Evolutionary conservation across 176 grass and related monocot species (phyloP).

Genomic region (Elymus sibiricus): DNA sequence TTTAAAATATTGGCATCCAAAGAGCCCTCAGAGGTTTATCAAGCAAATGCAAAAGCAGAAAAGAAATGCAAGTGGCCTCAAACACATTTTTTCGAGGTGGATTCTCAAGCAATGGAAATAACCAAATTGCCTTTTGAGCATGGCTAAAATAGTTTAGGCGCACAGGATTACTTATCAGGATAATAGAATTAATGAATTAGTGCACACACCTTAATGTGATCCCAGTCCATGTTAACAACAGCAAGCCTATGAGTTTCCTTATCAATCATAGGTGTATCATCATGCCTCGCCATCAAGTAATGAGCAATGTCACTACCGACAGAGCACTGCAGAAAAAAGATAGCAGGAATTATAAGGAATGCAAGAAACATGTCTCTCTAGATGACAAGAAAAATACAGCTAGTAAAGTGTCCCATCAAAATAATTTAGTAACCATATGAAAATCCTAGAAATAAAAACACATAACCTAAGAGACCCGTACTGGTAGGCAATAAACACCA

Average conservation of each 20-base stretch:
- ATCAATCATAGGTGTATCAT: conserved; percentile 65
- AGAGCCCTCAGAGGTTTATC: neutral
- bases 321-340: conserved; percentile 35
- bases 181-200: neutral
- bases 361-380: neutral
- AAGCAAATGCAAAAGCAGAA: neutral
- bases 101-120: neutral
- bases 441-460: neutral
- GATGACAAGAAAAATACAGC: neutral
- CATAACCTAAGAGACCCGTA: neutral
- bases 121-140: conserved; percentile 5
- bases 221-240: conserved; percentile 91
- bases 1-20: neutral
- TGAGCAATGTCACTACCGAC: conserved; percentile 64
- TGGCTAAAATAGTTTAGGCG: neutral
- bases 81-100: neutral
- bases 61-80: neutral
- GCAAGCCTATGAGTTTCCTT: conserved; percentile 83
- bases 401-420: neutral
- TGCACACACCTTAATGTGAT: conserved; percentile 77
- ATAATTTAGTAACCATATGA: neutral
- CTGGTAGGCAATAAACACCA: neutral
- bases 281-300: conserved; percentile 68
- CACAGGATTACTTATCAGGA: neutral
- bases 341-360: neutral